A percentile compares a stretch with the other conserved stretches of the same genome.
Evolutionary conservation across 139 green algal species (phyloP).

Genomic region (Bryopsis sp.): DNA sequence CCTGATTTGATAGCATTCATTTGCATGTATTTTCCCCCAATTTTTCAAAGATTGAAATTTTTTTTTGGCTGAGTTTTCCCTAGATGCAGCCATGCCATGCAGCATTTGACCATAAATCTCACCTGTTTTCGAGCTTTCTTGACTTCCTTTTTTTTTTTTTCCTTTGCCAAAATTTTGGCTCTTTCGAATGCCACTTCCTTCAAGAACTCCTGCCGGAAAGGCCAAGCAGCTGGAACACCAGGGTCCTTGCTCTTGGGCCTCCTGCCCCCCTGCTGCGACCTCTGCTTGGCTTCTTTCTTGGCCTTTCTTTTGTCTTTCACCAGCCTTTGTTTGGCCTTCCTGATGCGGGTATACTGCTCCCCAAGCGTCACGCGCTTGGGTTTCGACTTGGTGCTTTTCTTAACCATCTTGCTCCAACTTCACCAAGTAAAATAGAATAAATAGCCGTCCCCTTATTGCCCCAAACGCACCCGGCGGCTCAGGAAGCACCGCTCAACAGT

Average conservation of each 20-base stretch:
- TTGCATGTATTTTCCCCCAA: too few species aligned
- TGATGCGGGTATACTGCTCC: constrained; percentile 88
- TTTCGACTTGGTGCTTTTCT: constrained; percentile 80
- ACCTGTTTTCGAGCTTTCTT: too few species aligned
- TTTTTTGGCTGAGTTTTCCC: too few species aligned
- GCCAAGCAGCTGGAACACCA: constrained; percentile 83
- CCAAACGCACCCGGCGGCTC: too few species aligned
- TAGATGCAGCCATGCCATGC: too few species aligned
- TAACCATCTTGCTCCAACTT: constrained; percentile 67
- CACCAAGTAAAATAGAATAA: too few species aligned
- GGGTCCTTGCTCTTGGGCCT: constrained; percentile 66
- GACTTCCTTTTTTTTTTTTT: constrained; percentile 60
- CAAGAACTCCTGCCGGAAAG: constrained; percentile 91
- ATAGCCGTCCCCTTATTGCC: too few species aligned
- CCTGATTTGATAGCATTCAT: too few species aligned
- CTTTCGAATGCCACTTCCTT: constrained; percentile 77
- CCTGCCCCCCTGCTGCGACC: constrained; percentile 39
- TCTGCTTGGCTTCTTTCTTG: constrained; percentile 67
- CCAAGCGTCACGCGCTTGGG: constrained; percentile 82
- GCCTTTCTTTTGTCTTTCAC: constrained; percentile 54
- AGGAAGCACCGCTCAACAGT: too few species aligned
- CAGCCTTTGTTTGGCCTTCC: constrained; percentile 81
- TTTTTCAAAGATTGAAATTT: too few species aligned
- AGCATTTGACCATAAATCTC: too few species aligned
- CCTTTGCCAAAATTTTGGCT: constrained; percentile 45